Conservation (phyloP, 805 yeast species). For the Saccharomycopsis fodiens region DNA sequence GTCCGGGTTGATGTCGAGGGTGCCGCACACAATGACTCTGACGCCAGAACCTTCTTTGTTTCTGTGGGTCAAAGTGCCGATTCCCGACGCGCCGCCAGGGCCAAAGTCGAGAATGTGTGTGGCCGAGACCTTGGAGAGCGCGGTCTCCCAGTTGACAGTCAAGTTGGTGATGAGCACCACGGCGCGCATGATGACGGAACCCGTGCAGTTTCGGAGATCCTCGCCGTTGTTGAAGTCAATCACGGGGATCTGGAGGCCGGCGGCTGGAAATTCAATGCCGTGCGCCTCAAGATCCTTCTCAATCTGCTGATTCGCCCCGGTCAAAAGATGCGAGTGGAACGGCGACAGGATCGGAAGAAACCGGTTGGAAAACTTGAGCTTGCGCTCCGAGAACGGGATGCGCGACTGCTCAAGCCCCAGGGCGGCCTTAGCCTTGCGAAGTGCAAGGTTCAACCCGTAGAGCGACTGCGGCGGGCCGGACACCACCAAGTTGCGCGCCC, state of each 20-base stretch:
- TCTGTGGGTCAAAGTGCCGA: conserved; percentile 93
- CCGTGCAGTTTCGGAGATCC: conserved; percentile 54
- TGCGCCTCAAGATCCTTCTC: conserved; percentile 55
- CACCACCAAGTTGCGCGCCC: conserved; percentile 91
- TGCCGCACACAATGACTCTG: conserved; percentile 89
- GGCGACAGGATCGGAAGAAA: conserved; percentile 95
- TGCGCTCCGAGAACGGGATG: conserved; percentile 89
- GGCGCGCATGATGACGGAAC: conserved; percentile 58
- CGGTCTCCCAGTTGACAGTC: conserved; percentile 91
- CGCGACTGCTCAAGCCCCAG: conserved; percentile 93
- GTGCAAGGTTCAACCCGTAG: conserved; percentile 86
- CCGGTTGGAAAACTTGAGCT: conserved; percentile 85
- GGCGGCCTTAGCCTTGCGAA: conserved; percentile 92
- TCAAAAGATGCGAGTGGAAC: conserved; percentile 85
- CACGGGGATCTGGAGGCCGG: conserved; percentile 73
- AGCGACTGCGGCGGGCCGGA: conserved; percentile 98
- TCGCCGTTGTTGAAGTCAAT: conserved; percentile 82
- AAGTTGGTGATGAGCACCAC: conserved; percentile 78
- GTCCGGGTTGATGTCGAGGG: conserved; percentile 61
- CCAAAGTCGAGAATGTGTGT: conserved; percentile 96
- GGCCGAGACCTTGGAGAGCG: conserved; percentile 53
- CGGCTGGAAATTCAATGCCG: conserved; percentile 46
- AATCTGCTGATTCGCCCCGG: conserved; percentile 62
- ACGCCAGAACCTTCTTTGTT: conserved; percentile 99
- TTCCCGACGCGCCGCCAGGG: conserved; percentile 97